phyloP scores from a whole-genome alignment of 495 filamentous ascomycete species.

The Hypomontagnella submonticulosa region DNA sequence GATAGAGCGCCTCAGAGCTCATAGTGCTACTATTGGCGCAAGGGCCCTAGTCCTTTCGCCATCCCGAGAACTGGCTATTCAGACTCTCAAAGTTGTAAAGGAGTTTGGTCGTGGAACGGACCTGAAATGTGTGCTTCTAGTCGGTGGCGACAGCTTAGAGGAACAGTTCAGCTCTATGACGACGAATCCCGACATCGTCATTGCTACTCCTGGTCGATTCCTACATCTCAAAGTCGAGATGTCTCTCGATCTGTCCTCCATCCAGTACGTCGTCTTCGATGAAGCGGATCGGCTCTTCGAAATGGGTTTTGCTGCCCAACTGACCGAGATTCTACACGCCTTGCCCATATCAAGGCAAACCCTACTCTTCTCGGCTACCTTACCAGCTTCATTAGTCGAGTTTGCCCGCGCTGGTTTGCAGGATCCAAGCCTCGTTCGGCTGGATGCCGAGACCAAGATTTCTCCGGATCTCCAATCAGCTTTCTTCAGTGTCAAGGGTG shows the following conservation, averaged over 20 bases:
- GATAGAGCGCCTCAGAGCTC: slow-evolving; percentile 92
- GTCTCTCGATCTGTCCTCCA: slow-evolving; percentile 84
- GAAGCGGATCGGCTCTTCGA: slow-evolving; percentile 97
- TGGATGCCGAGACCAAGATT: slow-evolving; percentile 95
- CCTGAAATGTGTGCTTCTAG: slow-evolving; percentile 84
- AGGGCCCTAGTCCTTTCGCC: slow-evolving; percentile 89
- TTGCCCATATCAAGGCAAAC: slow-evolving; percentile 88
- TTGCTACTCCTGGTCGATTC: slow-evolving; percentile 95
- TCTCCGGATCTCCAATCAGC: slow-evolving; percentile 92
- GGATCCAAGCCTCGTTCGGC: slow-evolving; percentile 84
- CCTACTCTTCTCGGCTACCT: slow-evolving; percentile 91
- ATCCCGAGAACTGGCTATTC: slow-evolving; percentile 89
- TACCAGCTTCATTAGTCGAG: slow-evolving; percentile 92
- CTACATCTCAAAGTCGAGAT: slow-evolving; percentile 96
- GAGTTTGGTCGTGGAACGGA: slow-evolving; percentile 92
- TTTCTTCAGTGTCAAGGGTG: slow-evolving; percentile 91
- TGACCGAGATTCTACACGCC: slow-evolving; percentile 91
- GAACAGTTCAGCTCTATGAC: slow-evolving; percentile 96
- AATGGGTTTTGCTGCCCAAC: slow-evolving; percentile 94
- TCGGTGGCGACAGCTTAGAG: slow-evolving; percentile 94
- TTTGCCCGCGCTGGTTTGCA: slow-evolving; percentile 93
- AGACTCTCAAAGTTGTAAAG: slow-evolving; percentile 96
- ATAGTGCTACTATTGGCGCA: slow-evolving; percentile 85
- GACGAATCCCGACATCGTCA: slow-evolving; percentile 92
- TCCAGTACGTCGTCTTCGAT: slow-evolving; percentile 94